These are phyloP conservation scores for Yamadazyma akitaensis DNA, from an alignment of 805 yeast species.

Conservation along the genomic window DNA sequence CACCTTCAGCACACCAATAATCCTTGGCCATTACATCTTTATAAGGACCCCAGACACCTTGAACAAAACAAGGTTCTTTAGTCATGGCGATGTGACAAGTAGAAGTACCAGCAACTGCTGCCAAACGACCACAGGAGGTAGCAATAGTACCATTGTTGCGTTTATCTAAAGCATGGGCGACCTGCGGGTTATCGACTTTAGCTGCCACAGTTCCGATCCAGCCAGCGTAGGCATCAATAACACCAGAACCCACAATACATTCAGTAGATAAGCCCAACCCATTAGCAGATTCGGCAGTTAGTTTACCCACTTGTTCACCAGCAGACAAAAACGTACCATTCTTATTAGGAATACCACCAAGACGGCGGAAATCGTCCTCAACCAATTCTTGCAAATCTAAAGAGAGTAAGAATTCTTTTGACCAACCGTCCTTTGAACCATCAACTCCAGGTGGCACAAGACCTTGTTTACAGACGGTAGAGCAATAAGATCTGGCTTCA, in stretches of 20 bases:
- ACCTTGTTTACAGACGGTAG: conserved; percentile 95
- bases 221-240: conserved; percentile 97
- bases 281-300: conserved; percentile 64
- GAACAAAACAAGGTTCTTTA: conserved; percentile 78
- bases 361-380: conserved; percentile 67
- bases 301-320: conserved; percentile 82
- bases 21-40: conserved; percentile 88
- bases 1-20: conserved; percentile 97
- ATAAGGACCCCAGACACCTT: conserved; percentile 99
- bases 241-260: conserved; percentile 90
- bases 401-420: conserved; percentile 63
- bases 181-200: conserved; percentile 60
- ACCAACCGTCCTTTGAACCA: conserved; percentile 86
- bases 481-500: conserved; percentile 84
- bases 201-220: conserved; percentile 99
- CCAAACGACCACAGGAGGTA: conserved; percentile 77
- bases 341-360: conserved; percentile 80
- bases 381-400: conserved; percentile 76
- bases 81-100: conserved; percentile 94
- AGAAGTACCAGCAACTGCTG: conserved; percentile 98
- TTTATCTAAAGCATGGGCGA: conserved; percentile 45
- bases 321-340: conserved; percentile 78
- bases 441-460: conserved; percentile 91
- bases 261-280: conserved; percentile 78
- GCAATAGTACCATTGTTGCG: conserved; percentile 43